Evolutionary conservation across 2,329 filamentous ascomycete species (phyloP).

Genomic region (Mycocentrospora acerina): DNA sequence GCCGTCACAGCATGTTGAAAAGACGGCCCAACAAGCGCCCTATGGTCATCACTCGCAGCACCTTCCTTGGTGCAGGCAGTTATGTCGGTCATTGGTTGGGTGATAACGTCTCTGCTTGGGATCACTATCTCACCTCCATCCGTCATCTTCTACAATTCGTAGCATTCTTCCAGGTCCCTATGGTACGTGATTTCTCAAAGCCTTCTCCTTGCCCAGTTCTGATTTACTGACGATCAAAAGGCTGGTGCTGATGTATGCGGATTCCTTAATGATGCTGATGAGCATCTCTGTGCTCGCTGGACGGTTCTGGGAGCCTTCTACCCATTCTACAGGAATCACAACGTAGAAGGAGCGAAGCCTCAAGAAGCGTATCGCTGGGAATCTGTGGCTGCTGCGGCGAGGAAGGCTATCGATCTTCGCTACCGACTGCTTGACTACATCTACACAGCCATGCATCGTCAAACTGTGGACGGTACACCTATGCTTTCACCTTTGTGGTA

Average conservation of each 20-base stretch:
- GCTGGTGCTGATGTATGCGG: constrained; percentile 69
- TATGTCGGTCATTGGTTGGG: constrained; percentile 62
- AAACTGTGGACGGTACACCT: constrained; percentile 64
- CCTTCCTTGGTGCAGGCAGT: constrained; percentile 69
- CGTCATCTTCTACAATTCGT: constrained; percentile 47
- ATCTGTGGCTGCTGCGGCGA: constrained; percentile 63
- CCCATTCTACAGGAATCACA: constrained; percentile 75
- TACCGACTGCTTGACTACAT: constrained; percentile 80
- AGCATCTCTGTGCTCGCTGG: constrained; percentile 73
- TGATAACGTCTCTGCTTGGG: constrained; percentile 52
- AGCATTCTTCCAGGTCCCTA: constrained; percentile 49
- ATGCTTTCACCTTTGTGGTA: constrained; percentile 69
- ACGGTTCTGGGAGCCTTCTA: constrained; percentile 69
- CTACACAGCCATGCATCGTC: constrained; percentile 67
- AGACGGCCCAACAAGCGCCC: constrained; percentile 66
- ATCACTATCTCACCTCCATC: constrained; percentile 45
- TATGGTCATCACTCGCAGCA: constrained; percentile 74
- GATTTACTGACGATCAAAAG: constrained; percentile 5
- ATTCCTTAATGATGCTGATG: constrained; percentile 65
- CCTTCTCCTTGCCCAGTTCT: not conserved
- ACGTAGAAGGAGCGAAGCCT: constrained; percentile 60
- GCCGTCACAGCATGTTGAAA: constrained; percentile 66
- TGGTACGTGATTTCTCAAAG: constrained; percentile 28
- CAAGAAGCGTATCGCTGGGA: constrained; percentile 62
- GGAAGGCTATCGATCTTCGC: constrained; percentile 67